Conservation (phyloP, 371 early-diverging fungal genomes). For the Fennellomyces sp. region DNA sequence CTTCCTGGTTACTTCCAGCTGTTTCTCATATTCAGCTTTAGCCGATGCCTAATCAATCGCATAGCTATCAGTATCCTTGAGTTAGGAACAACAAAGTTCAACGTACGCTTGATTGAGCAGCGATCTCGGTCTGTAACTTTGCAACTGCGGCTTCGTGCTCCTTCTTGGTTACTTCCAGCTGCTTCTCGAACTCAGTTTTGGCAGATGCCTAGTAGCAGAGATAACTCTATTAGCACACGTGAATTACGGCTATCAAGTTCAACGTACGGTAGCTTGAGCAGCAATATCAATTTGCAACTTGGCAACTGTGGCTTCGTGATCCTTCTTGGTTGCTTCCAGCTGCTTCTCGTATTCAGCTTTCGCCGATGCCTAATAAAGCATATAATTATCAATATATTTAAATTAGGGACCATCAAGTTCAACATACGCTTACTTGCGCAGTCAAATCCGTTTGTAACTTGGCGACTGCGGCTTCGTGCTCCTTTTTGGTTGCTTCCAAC, state of each 20-base stretch:
- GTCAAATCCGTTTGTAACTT: too few species aligned
- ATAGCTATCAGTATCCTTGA: too few species aligned
- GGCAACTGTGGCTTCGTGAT: neutral
- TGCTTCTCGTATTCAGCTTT: neutral
- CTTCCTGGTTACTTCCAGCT: constrained; percentile 1
- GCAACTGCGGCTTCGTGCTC: constrained; percentile 5
- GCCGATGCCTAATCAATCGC: neutral
- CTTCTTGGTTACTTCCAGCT: neutral
- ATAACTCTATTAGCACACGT: too few species aligned
- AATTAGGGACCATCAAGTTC: too few species aligned
- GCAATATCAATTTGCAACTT: neutral
- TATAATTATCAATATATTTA: too few species aligned
- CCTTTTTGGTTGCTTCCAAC: neutral
- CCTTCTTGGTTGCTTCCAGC: neutral
- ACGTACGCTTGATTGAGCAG: too few species aligned
- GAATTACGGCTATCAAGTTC: too few species aligned
- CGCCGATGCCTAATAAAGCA: neutral
- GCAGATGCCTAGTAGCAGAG: too few species aligned
- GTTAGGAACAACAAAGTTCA: too few species aligned
- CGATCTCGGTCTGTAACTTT: neutral
- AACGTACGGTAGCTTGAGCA: neutral
- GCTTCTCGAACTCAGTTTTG: too few species aligned
- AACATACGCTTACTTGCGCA: too few species aligned
- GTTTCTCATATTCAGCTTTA: constrained; percentile 8
- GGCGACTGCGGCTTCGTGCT: too few species aligned